Base-by-base conservation (phyloP, 495 filamentous ascomycete species). In the Penicillium cosmopolitanum region DNA sequence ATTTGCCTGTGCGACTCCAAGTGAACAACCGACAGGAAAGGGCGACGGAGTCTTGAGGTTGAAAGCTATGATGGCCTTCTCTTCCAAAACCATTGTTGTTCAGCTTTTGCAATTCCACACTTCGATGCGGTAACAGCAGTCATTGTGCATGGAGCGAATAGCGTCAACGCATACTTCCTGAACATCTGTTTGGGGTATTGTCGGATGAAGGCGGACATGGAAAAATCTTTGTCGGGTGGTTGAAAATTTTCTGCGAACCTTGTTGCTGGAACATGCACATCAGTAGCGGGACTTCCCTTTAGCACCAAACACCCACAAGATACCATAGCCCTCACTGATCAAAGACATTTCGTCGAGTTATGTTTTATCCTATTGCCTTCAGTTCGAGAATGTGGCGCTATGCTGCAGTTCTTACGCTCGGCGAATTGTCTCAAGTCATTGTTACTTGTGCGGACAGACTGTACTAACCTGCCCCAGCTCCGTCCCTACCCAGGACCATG, bases 371-470 rank as follows among this genome's bases (percentile, higher is more conserved):
- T 59, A 66, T 71, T 71, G 65, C 70, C 68, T 78, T 85, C 83
- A 87, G 85, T 84, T 82, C 66, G 88, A 92, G 90, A 94, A 96
- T 96, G 91, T 86, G 85, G 89, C 86, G 81, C 83, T 87, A 71
- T 84, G 89, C 87, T 87, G 87, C 89, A 93, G 79, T 94, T 95
- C 90, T 89, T 75, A 76, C 85, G 85, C 87, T 89, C 87, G 91
- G 89, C 89, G 88, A 70, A 75, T 89, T 88, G 81, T 83, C 81
- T 80, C 80, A 64, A 63, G 63, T 77, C 74, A 81, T 77, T 73
- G 81, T 85, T 76, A 75, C 70, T 73, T 74, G 76, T 82, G 80
- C 79, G 83, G 87, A 89, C 82, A 78, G 82, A 87, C 84, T 84
- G 84, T 91, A 81, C 86, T 87, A 77, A 85, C 79, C 70, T 86